Conservation (phyloP, 306 rosid genomes). For the Trifolium pratense region DNA sequence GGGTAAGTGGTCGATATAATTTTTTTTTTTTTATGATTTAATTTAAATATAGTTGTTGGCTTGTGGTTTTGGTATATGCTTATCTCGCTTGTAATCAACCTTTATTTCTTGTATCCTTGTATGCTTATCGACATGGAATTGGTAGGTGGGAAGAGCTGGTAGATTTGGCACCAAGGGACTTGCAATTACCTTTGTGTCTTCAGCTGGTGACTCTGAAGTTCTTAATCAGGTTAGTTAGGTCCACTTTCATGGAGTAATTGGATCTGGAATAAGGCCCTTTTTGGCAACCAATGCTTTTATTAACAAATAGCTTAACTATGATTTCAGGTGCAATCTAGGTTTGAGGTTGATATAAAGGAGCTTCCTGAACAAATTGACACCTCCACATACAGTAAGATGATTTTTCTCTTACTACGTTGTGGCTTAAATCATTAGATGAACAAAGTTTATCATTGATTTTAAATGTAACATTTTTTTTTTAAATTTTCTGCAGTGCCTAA, state of each 20-base stretch:
- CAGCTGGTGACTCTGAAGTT: slow-evolving; percentile 79
- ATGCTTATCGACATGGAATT: slow-evolving; percentile 12
- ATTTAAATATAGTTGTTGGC: background rate
- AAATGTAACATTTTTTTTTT: slow-evolving; percentile 9
- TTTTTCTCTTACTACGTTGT: background rate
- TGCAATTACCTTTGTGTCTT: slow-evolving; percentile 92
- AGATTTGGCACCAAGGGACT: slow-evolving; percentile 98
- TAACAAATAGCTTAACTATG: slow-evolving; percentile 50
- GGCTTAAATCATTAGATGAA: background rate
- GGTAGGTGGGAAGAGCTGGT: slow-evolving; percentile 95
- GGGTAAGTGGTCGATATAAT: slow-evolving; percentile 49
- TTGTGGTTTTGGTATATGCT: slow-evolving; percentile 4
- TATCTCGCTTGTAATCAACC: slow-evolving; percentile 5
- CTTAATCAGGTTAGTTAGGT: slow-evolving; percentile 57
- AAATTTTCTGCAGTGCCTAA: slow-evolving; percentile 56
- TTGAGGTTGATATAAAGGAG: slow-evolving; percentile 96
- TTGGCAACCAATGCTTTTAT: slow-evolving; percentile 8
- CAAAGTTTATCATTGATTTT: background rate
- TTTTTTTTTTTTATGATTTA: background rate
- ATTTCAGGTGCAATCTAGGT: slow-evolving; percentile 92
- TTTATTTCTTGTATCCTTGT: background rate
- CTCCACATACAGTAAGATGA: slow-evolving; percentile 80
- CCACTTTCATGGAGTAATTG: slow-evolving; percentile 4
- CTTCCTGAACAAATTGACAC: slow-evolving; percentile 98
- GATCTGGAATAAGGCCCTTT: background rate